Conservation (phyloP, 208 protist species). For the Acanthamoeba sp. region DNA sequence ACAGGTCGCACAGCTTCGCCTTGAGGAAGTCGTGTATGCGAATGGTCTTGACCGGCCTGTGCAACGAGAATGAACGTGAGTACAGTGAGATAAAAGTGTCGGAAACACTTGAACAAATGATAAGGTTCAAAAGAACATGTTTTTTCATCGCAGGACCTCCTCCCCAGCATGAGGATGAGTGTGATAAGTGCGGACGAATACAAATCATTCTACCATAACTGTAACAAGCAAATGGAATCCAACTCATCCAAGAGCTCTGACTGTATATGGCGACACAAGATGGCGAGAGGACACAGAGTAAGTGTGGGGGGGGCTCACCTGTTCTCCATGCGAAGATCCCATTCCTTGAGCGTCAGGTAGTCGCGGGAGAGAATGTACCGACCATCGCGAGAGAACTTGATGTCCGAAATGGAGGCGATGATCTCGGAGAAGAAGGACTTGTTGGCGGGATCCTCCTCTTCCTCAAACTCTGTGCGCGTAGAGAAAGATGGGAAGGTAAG, state of each 20-base stretch:
- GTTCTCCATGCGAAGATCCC: constrained; percentile 91
- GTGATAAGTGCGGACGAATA: background rate
- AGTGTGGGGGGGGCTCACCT: background rate
- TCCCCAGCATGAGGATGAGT: background rate
- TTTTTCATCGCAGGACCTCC: background rate
- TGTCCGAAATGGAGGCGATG: constrained; percentile 91
- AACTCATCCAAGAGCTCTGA: background rate
- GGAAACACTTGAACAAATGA: no score
- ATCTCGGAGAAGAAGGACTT: constrained; percentile 95
- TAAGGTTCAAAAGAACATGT: background rate
- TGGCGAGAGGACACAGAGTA: background rate
- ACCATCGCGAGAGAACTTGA: constrained; percentile 92
- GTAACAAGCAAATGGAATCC: background rate
- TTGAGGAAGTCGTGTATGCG: constrained; percentile 92
- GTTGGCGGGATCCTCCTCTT: constrained; percentile 87
- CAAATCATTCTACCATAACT: background rate
- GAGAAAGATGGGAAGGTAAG: background rate
- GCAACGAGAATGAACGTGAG: background rate
- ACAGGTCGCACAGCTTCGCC: constrained; percentile 92
- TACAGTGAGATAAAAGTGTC: no score
- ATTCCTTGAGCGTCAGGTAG: constrained; percentile 93
- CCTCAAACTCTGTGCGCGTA: constrained; percentile 87
- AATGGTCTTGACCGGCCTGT: constrained; percentile 89
- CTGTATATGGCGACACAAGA: background rate
- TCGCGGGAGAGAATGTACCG: constrained; percentile 92